Percentiles rank a stretch among this genome's conserved stretches.
phyloP scores from a whole-genome alignment of 2,329 filamentous ascomycete genomes.

The Aureobasidium mangrovei region DNA sequence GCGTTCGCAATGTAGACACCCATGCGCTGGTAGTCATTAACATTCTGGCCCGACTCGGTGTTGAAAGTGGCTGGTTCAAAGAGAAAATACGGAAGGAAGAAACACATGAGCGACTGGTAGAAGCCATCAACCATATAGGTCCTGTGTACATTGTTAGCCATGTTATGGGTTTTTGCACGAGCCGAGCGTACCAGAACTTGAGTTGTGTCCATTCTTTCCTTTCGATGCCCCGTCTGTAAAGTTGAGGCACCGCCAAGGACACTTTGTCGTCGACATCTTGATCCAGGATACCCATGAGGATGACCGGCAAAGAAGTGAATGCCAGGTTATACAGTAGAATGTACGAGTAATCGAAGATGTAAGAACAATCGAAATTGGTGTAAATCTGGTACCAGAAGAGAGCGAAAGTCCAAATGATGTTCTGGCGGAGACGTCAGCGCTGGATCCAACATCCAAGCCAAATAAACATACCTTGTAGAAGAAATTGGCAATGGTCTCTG shows the following conservation, averaged over 20 bases:
- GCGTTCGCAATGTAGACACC: constrained; percentile 81
- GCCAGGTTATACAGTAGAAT: constrained; percentile 94
- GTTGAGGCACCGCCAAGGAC: constrained; percentile 85
- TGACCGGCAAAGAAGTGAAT: constrained; percentile 90
- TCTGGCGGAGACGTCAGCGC: constrained; percentile 39
- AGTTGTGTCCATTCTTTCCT: constrained; percentile 89
- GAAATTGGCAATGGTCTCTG: constrained; percentile 94
- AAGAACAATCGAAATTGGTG: constrained; percentile 92
- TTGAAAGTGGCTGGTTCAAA: constrained; percentile 62
- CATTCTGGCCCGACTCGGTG: constrained; percentile 61
- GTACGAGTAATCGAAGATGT: constrained; percentile 96
- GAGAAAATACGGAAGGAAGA: constrained; percentile 83
- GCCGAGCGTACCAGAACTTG: constrained; percentile 80
- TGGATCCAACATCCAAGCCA: not conserved
- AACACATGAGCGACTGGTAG: constrained; percentile 89
- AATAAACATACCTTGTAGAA: constrained; percentile 72
- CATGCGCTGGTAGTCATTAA: constrained; percentile 74
- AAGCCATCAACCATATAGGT: constrained; percentile 89
- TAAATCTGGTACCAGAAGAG: constrained; percentile 98
- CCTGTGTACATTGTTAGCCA: constrained; percentile 22
- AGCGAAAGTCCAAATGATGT: constrained; percentile 92
- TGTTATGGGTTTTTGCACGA: not conserved
- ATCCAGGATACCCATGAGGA: constrained; percentile 92
- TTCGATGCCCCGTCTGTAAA: constrained; percentile 93
- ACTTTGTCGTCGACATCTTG: constrained; percentile 94